These are phyloP conservation scores for Fusarium succisae DNA, from an alignment of 2,329 filamentous ascomycete species.

Conservation along the genomic window DNA sequence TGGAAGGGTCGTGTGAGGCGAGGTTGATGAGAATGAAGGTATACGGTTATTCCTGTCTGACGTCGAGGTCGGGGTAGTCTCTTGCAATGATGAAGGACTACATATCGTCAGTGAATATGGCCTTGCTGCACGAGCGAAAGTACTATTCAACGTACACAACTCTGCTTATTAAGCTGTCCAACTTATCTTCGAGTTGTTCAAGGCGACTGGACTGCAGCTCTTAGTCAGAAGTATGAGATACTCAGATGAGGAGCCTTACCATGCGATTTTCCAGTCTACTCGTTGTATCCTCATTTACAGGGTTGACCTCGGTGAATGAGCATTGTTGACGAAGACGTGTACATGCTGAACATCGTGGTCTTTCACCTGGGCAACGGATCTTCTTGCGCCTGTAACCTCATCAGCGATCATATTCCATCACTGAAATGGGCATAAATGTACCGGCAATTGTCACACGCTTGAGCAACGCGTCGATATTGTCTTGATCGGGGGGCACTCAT, in stretches of 20 bases:
- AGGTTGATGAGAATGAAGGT: neutral
- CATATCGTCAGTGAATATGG: rapidly evolving
- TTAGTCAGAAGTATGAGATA: neutral
- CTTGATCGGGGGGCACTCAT: constrained; percentile 18
- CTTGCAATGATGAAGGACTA: neutral
- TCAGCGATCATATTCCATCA: neutral
- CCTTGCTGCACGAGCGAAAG: rapidly evolving
- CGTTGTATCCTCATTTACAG: neutral
- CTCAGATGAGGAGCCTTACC: neutral
- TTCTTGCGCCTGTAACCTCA: constrained; percentile 10
- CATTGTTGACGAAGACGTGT: constrained; percentile 14
- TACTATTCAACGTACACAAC: neutral
- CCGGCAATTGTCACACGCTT: constrained; percentile 28
- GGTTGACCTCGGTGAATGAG: neutral
- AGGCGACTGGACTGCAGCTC: constrained; percentile 4
- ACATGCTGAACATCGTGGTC: constrained; percentile 26
- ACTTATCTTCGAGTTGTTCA: constrained; percentile 24
- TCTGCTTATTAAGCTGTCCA: constrained; percentile 17
- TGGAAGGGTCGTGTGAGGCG: neutral
- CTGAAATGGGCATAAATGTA: rapidly evolving
- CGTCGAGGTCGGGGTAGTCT: neutral
- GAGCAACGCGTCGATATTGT: constrained; percentile 19
- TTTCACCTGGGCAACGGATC: constrained; percentile 27
- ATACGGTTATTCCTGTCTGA: neutral
- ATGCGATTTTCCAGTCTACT: neutral